A percentile compares a stretch with the other conserved stretches of the same genome.
phyloP scores from a whole-genome alignment of 768 basidiomycete genomes.

The Mycena indigotica region DNA sequence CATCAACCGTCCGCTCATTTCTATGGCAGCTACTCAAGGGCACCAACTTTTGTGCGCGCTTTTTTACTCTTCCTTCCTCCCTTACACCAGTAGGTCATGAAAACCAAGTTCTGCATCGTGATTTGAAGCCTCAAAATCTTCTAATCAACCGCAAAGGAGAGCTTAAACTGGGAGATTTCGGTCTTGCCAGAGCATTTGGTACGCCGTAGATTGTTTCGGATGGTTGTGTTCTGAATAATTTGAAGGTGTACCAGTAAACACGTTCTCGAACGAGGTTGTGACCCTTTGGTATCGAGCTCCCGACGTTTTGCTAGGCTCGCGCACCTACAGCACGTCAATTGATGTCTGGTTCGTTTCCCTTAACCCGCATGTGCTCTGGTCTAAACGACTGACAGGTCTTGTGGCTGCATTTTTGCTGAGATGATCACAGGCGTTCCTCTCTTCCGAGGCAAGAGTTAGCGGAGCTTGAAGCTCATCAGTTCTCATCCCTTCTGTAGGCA shows the following conservation, averaged over 20 bases:
- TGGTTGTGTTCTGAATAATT: too few species aligned
- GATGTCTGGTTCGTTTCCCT: conserved; percentile 72
- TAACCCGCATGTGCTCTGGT: not conserved
- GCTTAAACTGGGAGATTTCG: conserved; percentile 97
- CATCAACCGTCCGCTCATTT: conserved; percentile 89
- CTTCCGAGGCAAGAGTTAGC: conserved; percentile 1
- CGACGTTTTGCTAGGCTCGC: conserved; percentile 93
- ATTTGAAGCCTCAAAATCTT: conserved; percentile 97
- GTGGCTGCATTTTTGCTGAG: conserved; percentile 98
- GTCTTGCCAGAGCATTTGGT: conserved; percentile 96
- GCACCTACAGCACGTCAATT: conserved; percentile 97
- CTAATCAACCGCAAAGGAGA: conserved; percentile 97
- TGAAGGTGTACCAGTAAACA: conserved; percentile 98
- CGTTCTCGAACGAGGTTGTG: conserved; percentile 99
- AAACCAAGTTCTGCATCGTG: conserved; percentile 95
- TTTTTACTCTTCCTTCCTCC: too few species aligned
- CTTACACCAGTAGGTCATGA: too few species aligned
- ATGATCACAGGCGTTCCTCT: conserved; percentile 98
- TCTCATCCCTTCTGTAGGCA: conserved; percentile 67
- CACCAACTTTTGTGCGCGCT: conserved; percentile 86
- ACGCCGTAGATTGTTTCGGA: too few species aligned
- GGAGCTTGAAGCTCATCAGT: not conserved
- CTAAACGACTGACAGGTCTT: conserved; percentile 45
- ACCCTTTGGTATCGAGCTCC: conserved; percentile 99
- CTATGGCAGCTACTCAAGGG: conserved; percentile 98